These are phyloP conservation scores for Hansenula lynferdii DNA, from an alignment of 1,139 yeast genomes.

Conservation along the genomic window DNA sequence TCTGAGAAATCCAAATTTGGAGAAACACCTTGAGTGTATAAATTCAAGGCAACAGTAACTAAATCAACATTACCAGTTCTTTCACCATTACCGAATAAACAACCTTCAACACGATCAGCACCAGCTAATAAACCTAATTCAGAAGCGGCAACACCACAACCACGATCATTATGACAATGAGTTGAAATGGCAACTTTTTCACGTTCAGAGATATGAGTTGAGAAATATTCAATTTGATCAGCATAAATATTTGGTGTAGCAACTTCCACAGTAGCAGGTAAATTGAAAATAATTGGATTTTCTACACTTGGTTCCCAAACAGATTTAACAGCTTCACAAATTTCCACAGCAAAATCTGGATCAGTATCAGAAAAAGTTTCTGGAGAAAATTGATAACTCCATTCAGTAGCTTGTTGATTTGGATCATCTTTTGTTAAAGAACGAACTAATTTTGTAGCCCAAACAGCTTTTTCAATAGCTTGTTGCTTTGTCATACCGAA, in stretches of 20 bases:
- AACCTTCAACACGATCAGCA: slow-evolving; percentile 97
- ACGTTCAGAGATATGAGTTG: slow-evolving; percentile 72
- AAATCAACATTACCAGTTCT: slow-evolving; percentile 97
- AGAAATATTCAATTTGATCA: slow-evolving; percentile 91
- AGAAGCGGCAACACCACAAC: slow-evolving; percentile 97
- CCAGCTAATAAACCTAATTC: slow-evolving; percentile 94
- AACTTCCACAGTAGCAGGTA: slow-evolving; percentile 99
- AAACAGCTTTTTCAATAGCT: slow-evolving; percentile 74
- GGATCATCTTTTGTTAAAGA: slow-evolving; percentile 89
- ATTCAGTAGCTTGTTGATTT: slow-evolving; percentile 59
- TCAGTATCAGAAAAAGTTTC: slow-evolving; percentile 93
- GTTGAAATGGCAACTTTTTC: slow-evolving; percentile 85
- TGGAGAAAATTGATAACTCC: slow-evolving; percentile 94
- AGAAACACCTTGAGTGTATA: slow-evolving; percentile 90
- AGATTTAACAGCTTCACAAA: slow-evolving; percentile 91
- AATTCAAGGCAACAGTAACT: slow-evolving; percentile 85
- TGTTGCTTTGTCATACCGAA: slow-evolving; percentile 82
- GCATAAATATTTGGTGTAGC: slow-evolving; percentile 93
- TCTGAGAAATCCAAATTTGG: slow-evolving; percentile 89
- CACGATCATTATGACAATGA: slow-evolving; percentile 96
- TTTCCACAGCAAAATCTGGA: slow-evolving; percentile 72
- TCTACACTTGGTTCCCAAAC: slow-evolving; percentile 90
- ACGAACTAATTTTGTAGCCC: slow-evolving; percentile 75
- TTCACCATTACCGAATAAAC: slow-evolving; percentile 97
- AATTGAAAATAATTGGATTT: slow-evolving; percentile 86